Base-by-base conservation (phyloP, 2,329 filamentous ascomycete species). In the Colletotrichum cordylinicola region DNA sequence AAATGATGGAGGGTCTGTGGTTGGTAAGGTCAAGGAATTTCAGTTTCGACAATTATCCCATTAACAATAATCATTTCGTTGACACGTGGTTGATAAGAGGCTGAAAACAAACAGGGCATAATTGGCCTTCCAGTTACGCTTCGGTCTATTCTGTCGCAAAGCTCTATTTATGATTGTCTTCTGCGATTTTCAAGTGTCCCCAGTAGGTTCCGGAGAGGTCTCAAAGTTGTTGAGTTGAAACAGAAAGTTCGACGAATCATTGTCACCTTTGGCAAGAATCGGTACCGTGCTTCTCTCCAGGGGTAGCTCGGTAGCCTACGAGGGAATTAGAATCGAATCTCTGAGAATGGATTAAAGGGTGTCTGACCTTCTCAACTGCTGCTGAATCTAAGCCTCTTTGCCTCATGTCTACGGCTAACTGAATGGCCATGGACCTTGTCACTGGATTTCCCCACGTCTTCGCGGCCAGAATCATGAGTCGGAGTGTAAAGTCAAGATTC, bases 391-490 rank as follows among this genome's bases (percentile, higher is more conserved):
- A 73, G 0, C 80, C 81, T 1, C 78, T 79, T 80, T 91, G 90
- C 35, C 72, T 74, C 10, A 95, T 86, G 78, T 94, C 93, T 24
- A 93, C 88, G 75, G 94, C 92, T 24, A 95, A 85, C 80, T 95
- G 93, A 4, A 93, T 89, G 15, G 94, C 85, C 80, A 94, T 93
- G 0, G 93, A 94, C 76, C 94, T 92, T 0, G 92, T 93, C 13
- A 95, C 85, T 0, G 91, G 91, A 75, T 93, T 94, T 77, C 91
- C 91, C 43, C 16, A 48, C 1, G 58, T 87, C n/a, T 39, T 87
- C 70, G 93, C 93, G 72, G 94, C 86, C 3, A 91, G 89, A 43
- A 92, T 89, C 86, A 95, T 92, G 8, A 93, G 91, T n/a, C 90
- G 88, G 13, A 94, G 86, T 16, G 95, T 85, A 77, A 94, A 94